Base-by-base conservation (phyloP, 345 rosid species). In the Lepidium aucheri region DNA sequence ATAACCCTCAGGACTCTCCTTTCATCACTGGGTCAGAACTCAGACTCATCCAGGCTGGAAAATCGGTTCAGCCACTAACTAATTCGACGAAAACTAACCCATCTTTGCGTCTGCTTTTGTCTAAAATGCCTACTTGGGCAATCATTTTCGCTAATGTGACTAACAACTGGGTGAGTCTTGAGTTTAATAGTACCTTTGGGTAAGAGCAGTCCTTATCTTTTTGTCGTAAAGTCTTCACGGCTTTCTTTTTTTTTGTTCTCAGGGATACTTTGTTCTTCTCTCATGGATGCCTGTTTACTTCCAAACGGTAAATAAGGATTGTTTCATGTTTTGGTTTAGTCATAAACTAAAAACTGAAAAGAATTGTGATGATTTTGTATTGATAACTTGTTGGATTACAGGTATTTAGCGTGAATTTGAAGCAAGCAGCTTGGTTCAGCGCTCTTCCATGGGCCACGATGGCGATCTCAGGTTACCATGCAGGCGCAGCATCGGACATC, bases 241-340 rank as follows among this genome's bases (percentile, higher is more conserved):
- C 46, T 39, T 72, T 35, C 6, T n/a, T 60, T 41, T 24, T 18
- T 50, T 28, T 1, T 58, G 40, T 32, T 78, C 16, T 34, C 86
- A 94, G 99, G 99, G 99, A 45, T 94, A 94, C 60, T 94, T 94
- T 55, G 97, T 94, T 76, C 96, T 94, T 51, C 95, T 94, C 40
- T 83, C 97, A 22, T 94, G 97, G 97, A 94, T 94, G 97, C 99
- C 99, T 38, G 85, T 86, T 60, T 94, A 94, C 76, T 88, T 94
- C 89, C 88, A 84, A 61, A 86, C 91, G 2, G 99, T 90, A 74
- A 72, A 82, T 77, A 42, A 34, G 3, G 8, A 8, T 7, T 40
- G 6, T 18, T 24, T 12, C 4, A 12, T 56, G 52, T 35, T 63
- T 36, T 45, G 13, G 9, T 65, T 57, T 8, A 22, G 11, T n/a